These are phyloP conservation scores for Didymella arachidicola DNA, from an alignment of 2,329 filamentous ascomycete species.

Conservation along the genomic window DNA sequence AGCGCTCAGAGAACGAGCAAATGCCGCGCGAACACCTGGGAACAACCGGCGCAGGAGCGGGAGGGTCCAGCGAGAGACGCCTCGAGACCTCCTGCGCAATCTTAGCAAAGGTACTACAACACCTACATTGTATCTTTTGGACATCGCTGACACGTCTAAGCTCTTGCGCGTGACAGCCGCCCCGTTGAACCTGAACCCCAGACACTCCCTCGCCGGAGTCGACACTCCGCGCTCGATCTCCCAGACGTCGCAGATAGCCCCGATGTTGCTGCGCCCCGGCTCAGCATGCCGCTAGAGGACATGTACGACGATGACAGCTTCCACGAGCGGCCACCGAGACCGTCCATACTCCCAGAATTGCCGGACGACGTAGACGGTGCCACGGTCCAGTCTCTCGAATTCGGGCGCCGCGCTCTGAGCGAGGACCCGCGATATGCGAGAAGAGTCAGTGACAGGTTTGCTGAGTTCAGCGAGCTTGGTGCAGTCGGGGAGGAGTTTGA, in stretches of 20 bases:
- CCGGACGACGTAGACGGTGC: constrained; percentile 49
- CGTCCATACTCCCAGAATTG: constrained; percentile 47
- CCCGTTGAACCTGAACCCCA: constrained; percentile 58
- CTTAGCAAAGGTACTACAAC: constrained; percentile 58
- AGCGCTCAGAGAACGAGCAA: constrained; percentile 61
- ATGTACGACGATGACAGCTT: constrained; percentile 55
- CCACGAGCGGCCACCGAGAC: constrained; percentile 50
- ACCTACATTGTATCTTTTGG: background rate
- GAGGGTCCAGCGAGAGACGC: constrained; percentile 61
- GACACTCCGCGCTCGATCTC: constrained; percentile 51
- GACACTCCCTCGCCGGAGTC: constrained; percentile 36
- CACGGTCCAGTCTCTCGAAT: constrained; percentile 60
- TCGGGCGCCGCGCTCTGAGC: constrained; percentile 51
- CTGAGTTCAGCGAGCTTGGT: constrained; percentile 53
- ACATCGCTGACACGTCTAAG: constrained; percentile 37
- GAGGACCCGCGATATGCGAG: constrained; percentile 53
- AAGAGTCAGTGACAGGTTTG: constrained; percentile 62
- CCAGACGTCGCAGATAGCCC: constrained; percentile 59
- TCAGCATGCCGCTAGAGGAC: constrained; percentile 54
- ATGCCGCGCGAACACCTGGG: constrained; percentile 60
- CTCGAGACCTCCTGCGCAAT: constrained; percentile 62
- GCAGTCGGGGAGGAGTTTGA: constrained; percentile 48
- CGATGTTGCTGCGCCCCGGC: constrained; percentile 50
- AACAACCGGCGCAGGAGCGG: constrained; percentile 59
- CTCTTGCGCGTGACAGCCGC: constrained; percentile 59